Conservation (phyloP, 2,329 filamentous ascomycete genomes). For the Fusarium sp. region DNA sequence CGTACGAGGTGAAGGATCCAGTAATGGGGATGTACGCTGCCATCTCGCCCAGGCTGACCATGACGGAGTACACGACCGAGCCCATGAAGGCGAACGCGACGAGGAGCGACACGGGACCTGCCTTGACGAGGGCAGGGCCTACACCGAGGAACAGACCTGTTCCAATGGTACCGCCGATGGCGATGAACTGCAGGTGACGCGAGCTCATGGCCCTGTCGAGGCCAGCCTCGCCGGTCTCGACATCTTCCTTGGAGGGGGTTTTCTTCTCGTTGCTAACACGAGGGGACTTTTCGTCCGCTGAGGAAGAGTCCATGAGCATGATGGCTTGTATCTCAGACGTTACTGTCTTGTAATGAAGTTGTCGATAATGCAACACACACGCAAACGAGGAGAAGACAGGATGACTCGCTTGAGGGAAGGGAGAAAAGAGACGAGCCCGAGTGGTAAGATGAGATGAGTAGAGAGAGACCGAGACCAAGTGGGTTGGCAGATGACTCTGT, state of each 20-base stretch:
- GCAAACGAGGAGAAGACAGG: not conserved
- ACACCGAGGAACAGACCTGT: conserved; percentile 78
- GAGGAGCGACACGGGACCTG: conserved; percentile 72
- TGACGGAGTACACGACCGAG: conserved; percentile 77
- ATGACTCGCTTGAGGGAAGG: conserved; percentile 12
- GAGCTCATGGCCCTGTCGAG: conserved; percentile 51
- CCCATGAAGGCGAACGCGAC: conserved; percentile 77
- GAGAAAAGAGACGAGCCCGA: not conserved
- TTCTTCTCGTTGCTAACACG: conserved; percentile 43
- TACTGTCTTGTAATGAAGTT: not conserved
- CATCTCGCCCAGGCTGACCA: conserved; percentile 77
- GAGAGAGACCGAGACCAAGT: conserved; percentile 34
- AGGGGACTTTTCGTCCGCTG: conserved; percentile 43
- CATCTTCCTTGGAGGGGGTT: conserved; percentile 41
- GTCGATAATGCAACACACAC: not conserved
- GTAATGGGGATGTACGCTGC: conserved; percentile 80
- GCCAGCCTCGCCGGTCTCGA: conserved; percentile 50
- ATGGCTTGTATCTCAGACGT: not conserved
- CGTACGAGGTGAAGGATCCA: conserved; percentile 80
- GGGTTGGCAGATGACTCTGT: conserved; percentile 34
- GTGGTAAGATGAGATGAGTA: not conserved
- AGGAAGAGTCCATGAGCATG: conserved; percentile 38
- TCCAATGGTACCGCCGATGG: conserved; percentile 71
- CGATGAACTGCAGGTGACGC: conserved; percentile 60
- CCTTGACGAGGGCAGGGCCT: conserved; percentile 68